Conservation (phyloP, 768 basidiomycete genomes). For the Russula compacta region DNA sequence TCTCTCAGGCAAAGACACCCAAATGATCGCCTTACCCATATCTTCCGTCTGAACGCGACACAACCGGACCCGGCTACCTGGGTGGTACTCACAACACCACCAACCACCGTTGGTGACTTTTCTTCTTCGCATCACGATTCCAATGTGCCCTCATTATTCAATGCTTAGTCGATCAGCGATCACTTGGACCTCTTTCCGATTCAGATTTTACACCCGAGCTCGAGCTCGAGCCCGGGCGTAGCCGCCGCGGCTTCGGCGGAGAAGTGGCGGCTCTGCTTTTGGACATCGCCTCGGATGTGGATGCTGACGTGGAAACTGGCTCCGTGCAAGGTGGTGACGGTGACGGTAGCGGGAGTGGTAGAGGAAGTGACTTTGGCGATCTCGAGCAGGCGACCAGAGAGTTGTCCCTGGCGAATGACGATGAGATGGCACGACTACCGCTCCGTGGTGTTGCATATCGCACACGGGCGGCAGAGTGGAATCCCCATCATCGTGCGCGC, state of each 20-base stretch:
- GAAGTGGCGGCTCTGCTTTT: conserved; percentile 10
- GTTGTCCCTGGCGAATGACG: conserved; percentile 28
- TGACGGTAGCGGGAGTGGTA: too few relatives aligned
- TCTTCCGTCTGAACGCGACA: conserved; percentile 69
- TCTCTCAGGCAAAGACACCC: conserved; percentile 43
- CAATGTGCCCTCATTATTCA: conserved; percentile 32
- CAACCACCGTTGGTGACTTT: conserved; percentile 57
- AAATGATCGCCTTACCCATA: conserved; percentile 61
- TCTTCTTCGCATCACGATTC: conserved; percentile 44
- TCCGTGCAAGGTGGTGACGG: conserved; percentile 17
- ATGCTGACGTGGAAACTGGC: conserved; percentile 22
- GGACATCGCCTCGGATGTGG: conserved; percentile 27
- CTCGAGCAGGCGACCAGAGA: conserved; percentile 20
- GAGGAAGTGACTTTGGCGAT: background rate
- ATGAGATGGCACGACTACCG: conserved; percentile 19
- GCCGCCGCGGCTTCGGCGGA: background rate
- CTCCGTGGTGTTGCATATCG: background rate
- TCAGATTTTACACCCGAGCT: conserved; percentile 14
- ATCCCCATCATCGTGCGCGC: conserved; percentile 21
- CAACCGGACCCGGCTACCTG: conserved; percentile 43
- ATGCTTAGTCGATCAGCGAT: conserved; percentile 20
- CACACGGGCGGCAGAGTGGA: conserved; percentile 12
- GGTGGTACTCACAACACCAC: conserved; percentile 55
- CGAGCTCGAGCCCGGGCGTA: background rate
- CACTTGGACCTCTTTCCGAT: conserved; percentile 22